Base-by-base conservation (phyloP, 108 stramenopile genomes). In the Cyclotella kingstonii region DNA sequence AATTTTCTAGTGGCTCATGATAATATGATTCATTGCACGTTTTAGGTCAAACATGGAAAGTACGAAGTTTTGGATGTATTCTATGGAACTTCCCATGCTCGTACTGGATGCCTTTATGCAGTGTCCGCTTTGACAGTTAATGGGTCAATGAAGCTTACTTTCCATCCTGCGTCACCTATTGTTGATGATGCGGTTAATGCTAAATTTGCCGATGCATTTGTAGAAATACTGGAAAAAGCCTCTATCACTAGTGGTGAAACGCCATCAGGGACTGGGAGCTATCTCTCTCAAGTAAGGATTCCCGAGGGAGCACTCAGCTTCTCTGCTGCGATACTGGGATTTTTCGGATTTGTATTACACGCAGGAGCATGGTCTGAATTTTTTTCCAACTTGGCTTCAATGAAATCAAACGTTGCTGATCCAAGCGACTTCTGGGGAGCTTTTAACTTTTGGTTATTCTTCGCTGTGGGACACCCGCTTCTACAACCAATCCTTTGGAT, bases 361-460 rank as follows among this genome's bases (percentile, higher is more conserved):
- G 73, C 80, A 3, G 75, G 65, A 41, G 93, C 81, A 21, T 91
- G 71, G 66, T 54, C 75, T 29, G 58, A 78, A 49, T 94, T 94
- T 73, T 83, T 81, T 52, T 52, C 73, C 10, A 79, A 75, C 49
- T 49, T 94, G 19, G 47, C 69, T 22, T 79, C 79, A 64, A 94
- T 94, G 89, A 84, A 85, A 46, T 67, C 52, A 22, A 84, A 86
- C 62, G 76, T 79, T 48, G 47, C 60, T 19, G 83, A 89, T 52
- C 89, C 87, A 0, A 68, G 59, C 28, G 94, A 91, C 33, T 87
- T 87, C 56, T 80, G 75, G 77, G 79, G 84, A 31, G 87, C 94
- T 22, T 63, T 92, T 35, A 88, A 89, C 68, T 95, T 95, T 60
- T 95, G 94, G 94, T 72, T 95, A n/a, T 95, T 95, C 68, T 95